Base-by-base conservation (phyloP, 805 yeast genomes). In the Yarrowia sp. region DNA sequence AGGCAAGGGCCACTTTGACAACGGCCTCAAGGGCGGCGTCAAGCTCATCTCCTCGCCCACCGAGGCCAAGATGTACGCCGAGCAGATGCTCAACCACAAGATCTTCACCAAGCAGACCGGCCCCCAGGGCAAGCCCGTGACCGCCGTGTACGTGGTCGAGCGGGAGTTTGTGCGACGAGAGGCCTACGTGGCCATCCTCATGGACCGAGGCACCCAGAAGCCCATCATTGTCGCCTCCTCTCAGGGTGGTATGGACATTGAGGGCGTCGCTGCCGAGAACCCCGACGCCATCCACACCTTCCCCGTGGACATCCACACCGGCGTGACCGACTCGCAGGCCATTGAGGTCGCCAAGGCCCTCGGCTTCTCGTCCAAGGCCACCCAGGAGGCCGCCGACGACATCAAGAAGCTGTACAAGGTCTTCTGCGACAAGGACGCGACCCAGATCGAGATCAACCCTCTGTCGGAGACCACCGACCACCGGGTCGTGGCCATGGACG, bases 171-270 rank as follows among this genome's bases (percentile, higher is more conserved):
- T 94, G 64, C 81, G 86, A 71, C 91, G 96, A 69, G 99, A 94
- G 81, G 96, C 97, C 63, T 94, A 94, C 79, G 78, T 94, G 68
- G 96, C 97, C 66, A 90, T 94, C 69, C 82, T 94, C 69, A 84
- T 92, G 88, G 98, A 94, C 82, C 90, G 99, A 80, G 83, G 85
- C 69, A 83, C 87, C 68, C 96, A 92, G 78, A 80, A 83, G 68
- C 97, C 98, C 64, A 81, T 94, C 78, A 88, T 94, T 72, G 97
- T 94, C 67, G 97, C 97, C 56, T 91, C 97, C 32, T 81, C 96
- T 66, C 94, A 94, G 80, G 99, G 99, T 80, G 99, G 99, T 81
- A 92, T 94, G 96, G 97, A 94, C 80, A 94, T 94, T 72, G 99
- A 94, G 82, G 97, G 96, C 75, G 98, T 94, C 69, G 99, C 99